phyloP scores from a whole-genome alignment of 2,329 filamentous ascomycete genomes.

The Beauveria caledonica region DNA sequence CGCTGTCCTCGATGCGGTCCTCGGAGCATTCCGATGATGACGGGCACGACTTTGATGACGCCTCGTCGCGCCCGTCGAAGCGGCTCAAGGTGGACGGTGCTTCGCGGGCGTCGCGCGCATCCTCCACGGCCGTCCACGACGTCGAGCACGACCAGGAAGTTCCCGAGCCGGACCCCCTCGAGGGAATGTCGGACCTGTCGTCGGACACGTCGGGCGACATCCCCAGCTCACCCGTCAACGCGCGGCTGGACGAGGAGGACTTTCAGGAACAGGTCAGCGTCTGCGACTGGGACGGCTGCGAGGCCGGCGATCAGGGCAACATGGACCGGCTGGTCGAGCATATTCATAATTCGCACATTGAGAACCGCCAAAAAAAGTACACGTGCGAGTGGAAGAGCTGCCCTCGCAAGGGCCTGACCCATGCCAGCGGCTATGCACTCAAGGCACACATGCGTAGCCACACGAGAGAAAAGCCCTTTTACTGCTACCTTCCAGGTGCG shows the following conservation, averaged over 20 bases:
- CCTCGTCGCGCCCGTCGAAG: constrained; percentile 36
- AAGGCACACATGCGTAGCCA: constrained; percentile 98
- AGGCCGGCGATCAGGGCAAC: constrained; percentile 61
- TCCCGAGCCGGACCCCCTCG: constrained; percentile 43
- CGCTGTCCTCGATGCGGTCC: constrained; percentile 39
- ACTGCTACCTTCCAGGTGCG: constrained; percentile 86
- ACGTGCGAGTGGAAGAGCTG: constrained; percentile 98
- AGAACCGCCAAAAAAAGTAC: constrained; percentile 89
- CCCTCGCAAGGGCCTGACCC: constrained; percentile 75
- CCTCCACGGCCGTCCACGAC: constrained; percentile 34
- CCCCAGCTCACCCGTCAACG: constrained; percentile 59
- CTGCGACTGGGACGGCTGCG: constrained; percentile 72
- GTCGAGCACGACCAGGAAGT: constrained; percentile 34
- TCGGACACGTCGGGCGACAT: constrained; percentile 85
- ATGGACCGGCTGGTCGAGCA: constrained; percentile 78
- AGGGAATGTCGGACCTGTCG: constrained; percentile 65
- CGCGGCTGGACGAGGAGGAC: constrained; percentile 65
- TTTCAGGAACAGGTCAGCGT: constrained; percentile 69
- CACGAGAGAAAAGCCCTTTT: constrained; percentile 96
- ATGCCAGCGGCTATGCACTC: constrained; percentile 91
- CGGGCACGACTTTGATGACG: constrained; percentile 30
- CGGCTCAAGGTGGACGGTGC: constrained; percentile 37
- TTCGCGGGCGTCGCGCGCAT: constrained; percentile 38
- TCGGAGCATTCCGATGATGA: constrained; percentile 41
- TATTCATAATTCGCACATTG: constrained; percentile 89